These are phyloP conservation scores for Ogataea paradorogensis DNA, from an alignment of 805 yeast genomes.

Conservation along the genomic window DNA sequence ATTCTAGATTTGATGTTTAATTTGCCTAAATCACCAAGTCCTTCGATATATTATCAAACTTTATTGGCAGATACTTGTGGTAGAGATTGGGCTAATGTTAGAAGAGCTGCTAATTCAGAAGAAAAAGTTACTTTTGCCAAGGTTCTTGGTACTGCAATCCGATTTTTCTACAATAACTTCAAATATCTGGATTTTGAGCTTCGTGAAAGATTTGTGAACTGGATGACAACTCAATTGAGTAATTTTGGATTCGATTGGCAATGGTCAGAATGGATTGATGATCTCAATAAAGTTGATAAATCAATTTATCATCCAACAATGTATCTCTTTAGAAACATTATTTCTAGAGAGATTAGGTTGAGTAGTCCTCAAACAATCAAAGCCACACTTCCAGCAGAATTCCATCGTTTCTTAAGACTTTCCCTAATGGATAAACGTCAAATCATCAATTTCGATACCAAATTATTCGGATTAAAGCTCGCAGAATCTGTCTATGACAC, in stretches of 20 bases:
- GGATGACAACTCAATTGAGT: constrained; percentile 92
- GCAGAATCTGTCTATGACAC: constrained; percentile 19
- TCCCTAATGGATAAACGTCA: constrained; percentile 37
- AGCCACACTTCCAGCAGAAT: constrained; percentile 65
- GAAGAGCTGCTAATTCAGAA: constrained; percentile 17
- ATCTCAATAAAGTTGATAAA: constrained; percentile 43
- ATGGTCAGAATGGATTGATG: constrained; percentile 90
- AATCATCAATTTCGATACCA: constrained; percentile 36
- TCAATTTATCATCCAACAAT: constrained; percentile 67
- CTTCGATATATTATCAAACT: constrained; percentile 76
- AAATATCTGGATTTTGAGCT: constrained; percentile 73
- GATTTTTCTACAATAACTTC: constrained; percentile 71
- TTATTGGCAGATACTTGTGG: constrained; percentile 84
- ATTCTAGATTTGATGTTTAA: constrained; percentile 74
- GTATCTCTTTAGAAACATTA: constrained; percentile 70
- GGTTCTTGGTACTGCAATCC: constrained; percentile 87
- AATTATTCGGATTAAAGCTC: constrained; percentile 32
- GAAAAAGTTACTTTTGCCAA: constrained; percentile 71
- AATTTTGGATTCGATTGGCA: constrained; percentile 96
- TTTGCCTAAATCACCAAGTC: constrained; percentile 64
- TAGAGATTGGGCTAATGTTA: constrained; percentile 57
- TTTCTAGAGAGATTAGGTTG: constrained; percentile 79
- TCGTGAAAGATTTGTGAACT: constrained; percentile 69
- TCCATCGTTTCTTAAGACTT: constrained; percentile 46
- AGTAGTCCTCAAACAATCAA: constrained; percentile 71